A percentile compares a stretch with the other conserved stretches of the same genome.
Conservation (phyloP, 2,329 filamentous ascomycete species). For the Epicoccum nigrum region DNA sequence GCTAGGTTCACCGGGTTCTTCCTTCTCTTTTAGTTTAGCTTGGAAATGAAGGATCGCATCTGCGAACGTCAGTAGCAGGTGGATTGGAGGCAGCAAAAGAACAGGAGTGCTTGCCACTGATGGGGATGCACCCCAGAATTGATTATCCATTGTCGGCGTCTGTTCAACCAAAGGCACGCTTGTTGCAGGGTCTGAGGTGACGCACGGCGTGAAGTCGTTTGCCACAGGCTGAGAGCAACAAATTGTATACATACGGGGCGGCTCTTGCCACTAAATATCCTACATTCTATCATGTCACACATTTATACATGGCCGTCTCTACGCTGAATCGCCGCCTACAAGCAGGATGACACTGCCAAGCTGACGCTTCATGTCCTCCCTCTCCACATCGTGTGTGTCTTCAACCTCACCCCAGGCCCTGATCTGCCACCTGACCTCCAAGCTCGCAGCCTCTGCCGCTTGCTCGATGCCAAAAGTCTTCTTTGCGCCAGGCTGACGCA, state of each 20-base stretch:
- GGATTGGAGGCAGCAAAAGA: too few relatives aligned
- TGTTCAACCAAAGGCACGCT: too few relatives aligned
- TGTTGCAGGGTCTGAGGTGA: too few relatives aligned
- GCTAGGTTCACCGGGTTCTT: too few relatives aligned
- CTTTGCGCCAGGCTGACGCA: conserved; percentile 50
- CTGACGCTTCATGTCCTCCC: conserved; percentile 86
- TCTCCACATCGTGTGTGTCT: conserved; percentile 95
- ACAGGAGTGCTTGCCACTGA: too few relatives aligned
- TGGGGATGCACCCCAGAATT: too few relatives aligned
- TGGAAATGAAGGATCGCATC: too few relatives aligned
- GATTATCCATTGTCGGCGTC: too few relatives aligned
- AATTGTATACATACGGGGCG: background rate
- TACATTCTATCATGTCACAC: conserved; percentile 6
- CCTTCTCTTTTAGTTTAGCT: too few relatives aligned
- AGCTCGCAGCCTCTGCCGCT: conserved; percentile 75
- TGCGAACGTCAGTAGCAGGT: too few relatives aligned
- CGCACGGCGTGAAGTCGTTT: too few relatives aligned
- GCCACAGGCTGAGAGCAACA: too few relatives aligned
- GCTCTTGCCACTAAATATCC: conserved; percentile 5
- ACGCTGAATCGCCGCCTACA: conserved; percentile 57
- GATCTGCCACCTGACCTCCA: conserved; percentile 92
- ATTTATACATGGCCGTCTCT: background rate
- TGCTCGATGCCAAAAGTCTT: conserved; percentile 78
- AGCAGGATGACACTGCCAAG: conserved; percentile 85
- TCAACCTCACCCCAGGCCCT: conserved; percentile 95